These are phyloP conservation scores for Kitagawia praeruptora DNA, from an alignment of 129 eudicot genomes.

Conservation along the genomic window DNA sequence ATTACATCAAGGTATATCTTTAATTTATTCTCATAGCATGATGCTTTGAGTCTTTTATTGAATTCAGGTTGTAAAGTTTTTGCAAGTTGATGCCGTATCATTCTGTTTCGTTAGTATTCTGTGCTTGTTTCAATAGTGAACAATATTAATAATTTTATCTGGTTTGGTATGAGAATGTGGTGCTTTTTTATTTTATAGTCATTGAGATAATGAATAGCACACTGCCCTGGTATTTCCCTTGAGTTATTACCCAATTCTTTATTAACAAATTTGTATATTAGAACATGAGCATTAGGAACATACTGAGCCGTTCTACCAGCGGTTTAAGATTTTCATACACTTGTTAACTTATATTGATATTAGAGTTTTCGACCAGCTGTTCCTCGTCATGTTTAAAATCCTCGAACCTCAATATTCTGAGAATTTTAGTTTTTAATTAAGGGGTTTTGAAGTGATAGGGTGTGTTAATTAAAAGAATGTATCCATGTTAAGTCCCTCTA, in stretches of 20 bases:
- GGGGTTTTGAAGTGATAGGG: not conserved
- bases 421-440: not conserved
- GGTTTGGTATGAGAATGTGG: not conserved
- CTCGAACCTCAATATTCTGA: not conserved
- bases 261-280: too few species aligned
- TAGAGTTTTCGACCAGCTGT: not conserved
- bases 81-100: not conserved
- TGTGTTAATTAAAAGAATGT: too few species aligned
- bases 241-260: not conserved
- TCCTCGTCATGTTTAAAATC: not conserved
- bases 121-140: not conserved
- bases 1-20: constrained; percentile 64
- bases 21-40: not conserved
- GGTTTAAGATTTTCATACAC: not conserved
- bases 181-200: not conserved
- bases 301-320: not conserved
- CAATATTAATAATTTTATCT: not conserved
- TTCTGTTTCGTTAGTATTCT: not conserved
- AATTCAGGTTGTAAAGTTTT: not conserved
- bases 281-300: not conserved
- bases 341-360: not conserved
- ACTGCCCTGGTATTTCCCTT: not conserved
- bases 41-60: not conserved
- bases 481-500: too few species aligned
- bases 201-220: not conserved